Base-by-base conservation (phyloP, 2,329 filamentous ascomycete species). In the Stagonosporopsis chrysanthemi region DNA sequence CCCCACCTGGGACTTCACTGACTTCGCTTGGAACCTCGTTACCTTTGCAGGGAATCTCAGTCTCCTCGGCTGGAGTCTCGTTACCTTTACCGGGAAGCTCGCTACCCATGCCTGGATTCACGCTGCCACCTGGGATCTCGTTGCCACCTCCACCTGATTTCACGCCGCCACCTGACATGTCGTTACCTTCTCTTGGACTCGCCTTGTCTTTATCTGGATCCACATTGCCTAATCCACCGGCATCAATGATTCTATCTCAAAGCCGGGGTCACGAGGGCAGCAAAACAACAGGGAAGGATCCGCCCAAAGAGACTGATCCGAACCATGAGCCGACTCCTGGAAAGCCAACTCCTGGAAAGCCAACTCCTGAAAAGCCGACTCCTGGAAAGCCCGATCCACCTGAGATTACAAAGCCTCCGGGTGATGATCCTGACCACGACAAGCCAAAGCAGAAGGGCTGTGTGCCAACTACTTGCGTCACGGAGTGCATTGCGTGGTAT, bases 391-490 rank as follows among this genome's bases (percentile, higher is more conserved):
- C 14, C 15, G 31, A 33, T 33, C 31, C 31, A 6, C 31, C 31
- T 8, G 8, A 15, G 31, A 33, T 3, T 6, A 33, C 31, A 2
- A n/a, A 5, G 3, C 31, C 14, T 15, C 31, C 12, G 4, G 14
- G n/a, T 7, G 31, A n/a, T 14, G 31, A 33, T 33, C 31, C 31
- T n/a, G 14, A 33, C 7, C 31, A 33, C 6, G 14, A 33, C 14
- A 33, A 33, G 15, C 6, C 31, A 15, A 33, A 33, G 31, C 31
- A 33, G 31, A 33, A 40, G 6, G 44, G 46, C 1, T 66, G 64
- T 23, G 49, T 52, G n/a, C 56, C 58, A 1, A 61, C 62, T 6
- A 41, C 63, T 38, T 67, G 65, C 33, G 15, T 56, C 19, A 24
- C 22, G 4, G 57, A 62, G 1, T 63, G 61, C 23, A 4, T 29